Evolutionary conservation across 139 green algal species (phyloP).

Genomic region (Tetratostichococcus sp.): DNA sequence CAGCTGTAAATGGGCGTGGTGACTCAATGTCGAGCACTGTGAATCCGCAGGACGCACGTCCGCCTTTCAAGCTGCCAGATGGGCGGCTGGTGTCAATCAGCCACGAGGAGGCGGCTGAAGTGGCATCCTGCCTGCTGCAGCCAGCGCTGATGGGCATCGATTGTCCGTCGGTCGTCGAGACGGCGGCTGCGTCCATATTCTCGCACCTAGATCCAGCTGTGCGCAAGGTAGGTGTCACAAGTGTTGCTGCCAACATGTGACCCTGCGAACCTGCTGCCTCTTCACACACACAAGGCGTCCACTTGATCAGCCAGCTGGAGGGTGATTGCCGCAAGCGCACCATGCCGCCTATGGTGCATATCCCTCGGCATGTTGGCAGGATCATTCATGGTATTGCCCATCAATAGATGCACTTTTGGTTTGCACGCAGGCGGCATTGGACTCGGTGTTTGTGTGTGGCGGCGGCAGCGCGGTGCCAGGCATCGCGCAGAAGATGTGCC

Average conservation of each 20-base stretch:
- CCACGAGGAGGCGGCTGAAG: constrained; percentile 6
- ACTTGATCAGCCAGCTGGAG: too few relatives aligned
- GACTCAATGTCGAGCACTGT: too few relatives aligned
- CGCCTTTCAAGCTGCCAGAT: constrained; percentile 50
- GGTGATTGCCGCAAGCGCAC: too few relatives aligned
- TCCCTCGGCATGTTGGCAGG: too few relatives aligned
- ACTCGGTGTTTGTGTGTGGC: constrained; percentile 55
- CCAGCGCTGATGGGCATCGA: constrained; percentile 24
- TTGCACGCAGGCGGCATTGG: constrained; percentile 32
- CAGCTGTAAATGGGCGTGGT: too few relatives aligned
- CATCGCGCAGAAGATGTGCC: constrained; percentile 33
- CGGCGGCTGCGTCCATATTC: constrained; percentile 7
- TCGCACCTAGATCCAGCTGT: constrained; percentile 29
- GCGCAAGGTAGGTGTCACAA: constrained; percentile 30
- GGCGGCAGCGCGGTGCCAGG: constrained; percentile 39
- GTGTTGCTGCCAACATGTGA: too few relatives aligned
- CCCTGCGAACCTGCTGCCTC: too few relatives aligned
- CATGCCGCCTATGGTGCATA: too few relatives aligned
- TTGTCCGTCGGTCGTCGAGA: constrained; percentile 21
- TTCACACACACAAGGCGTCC: too few relatives aligned
- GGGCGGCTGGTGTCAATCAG: constrained; percentile 42
- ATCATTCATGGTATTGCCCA: too few relatives aligned
- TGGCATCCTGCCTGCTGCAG: constrained; percentile 53
- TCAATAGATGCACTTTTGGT: too few relatives aligned
- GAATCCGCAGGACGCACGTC: constrained; percentile 6